Conservation (phyloP, 2,329 filamentous ascomycete genomes). For the Fusarium tanahbumbuense region DNA sequence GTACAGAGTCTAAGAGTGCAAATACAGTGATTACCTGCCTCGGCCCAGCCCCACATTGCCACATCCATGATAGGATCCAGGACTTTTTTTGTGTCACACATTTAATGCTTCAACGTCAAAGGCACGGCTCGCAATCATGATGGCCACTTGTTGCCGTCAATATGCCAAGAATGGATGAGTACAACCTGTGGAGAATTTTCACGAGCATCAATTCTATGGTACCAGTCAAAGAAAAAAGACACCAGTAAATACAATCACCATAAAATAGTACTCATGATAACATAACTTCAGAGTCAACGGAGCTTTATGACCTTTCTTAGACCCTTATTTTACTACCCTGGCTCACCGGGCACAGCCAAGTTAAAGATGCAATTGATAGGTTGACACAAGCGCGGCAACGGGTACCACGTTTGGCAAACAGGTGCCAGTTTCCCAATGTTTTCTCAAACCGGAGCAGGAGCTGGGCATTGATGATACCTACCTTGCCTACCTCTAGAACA, state of each 20-base stretch:
- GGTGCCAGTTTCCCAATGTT: constrained; percentile 33
- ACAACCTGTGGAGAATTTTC: background rate
- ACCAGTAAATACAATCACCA: background rate
- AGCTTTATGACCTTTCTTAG: background rate
- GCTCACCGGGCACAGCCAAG: constrained; percentile 12
- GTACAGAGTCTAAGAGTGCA: background rate
- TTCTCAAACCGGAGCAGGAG: constrained; percentile 8
- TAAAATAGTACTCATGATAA: constrained; percentile 19
- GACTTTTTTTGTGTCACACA: constrained; percentile 7
- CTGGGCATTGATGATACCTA: constrained; percentile 12
- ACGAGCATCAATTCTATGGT: background rate
- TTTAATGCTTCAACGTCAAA: constrained; percentile 26
- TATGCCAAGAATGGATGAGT: background rate
- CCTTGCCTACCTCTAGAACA: constrained; percentile 32
- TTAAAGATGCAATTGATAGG: constrained; percentile 25
- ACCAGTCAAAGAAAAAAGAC: background rate
- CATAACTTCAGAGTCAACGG: background rate
- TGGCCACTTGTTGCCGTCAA: background rate
- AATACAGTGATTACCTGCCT: constrained; percentile 2
- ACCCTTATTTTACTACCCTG: background rate
- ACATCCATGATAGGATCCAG: constrained; percentile 25
- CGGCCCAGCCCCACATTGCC: constrained; percentile 22
- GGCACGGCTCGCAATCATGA: constrained; percentile 24
- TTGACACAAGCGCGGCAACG: constrained; percentile 17
- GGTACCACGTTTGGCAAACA: constrained; percentile 26